Conservation (phyloP, 257 asterid genomes). For the Fraxinus excelsior region DNA sequence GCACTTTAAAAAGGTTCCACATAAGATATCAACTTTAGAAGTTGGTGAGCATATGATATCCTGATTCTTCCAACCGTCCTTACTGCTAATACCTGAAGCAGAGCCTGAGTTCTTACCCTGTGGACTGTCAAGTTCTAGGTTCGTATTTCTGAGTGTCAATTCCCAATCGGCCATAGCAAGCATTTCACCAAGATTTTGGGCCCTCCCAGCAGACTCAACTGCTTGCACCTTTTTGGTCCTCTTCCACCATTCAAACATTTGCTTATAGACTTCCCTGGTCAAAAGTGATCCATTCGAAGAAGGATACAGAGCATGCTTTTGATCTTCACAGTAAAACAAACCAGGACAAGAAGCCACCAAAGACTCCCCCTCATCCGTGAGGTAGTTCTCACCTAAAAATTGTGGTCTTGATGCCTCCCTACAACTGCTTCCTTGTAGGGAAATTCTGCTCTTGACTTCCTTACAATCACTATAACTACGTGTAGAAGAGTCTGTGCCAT, state of each 20-base stretch:
- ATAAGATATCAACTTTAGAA: conserved; percentile 17
- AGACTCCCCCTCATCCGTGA: conserved; percentile 4
- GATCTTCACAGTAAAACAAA: background rate
- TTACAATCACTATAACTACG: conserved; percentile 17
- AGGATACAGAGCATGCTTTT: conserved; percentile 12
- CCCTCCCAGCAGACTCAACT: conserved; percentile 30
- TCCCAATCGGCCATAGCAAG: conserved; percentile 26
- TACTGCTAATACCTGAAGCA: conserved; percentile 25
- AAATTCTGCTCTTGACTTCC: conserved; percentile 18
- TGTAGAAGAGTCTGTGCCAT: conserved; percentile 20
- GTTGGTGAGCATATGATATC: background rate
- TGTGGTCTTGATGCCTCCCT: conserved; percentile 21
- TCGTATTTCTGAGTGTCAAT: conserved; percentile 26
- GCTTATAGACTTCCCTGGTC: conserved; percentile 27
- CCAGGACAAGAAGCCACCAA: conserved; percentile 16
- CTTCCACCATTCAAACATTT: conserved; percentile 34
- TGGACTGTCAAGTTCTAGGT: conserved; percentile 14
- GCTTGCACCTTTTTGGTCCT: conserved; percentile 28
- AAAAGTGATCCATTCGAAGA: conserved; percentile 19
- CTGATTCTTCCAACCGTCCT: conserved; percentile 26
- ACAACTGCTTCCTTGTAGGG: conserved; percentile 25
- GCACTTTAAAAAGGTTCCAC: conserved; percentile 26
- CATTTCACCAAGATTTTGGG: conserved; percentile 32
- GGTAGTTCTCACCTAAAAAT: conserved; percentile 4
- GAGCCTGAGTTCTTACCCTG: conserved; percentile 18